phyloP scores from a whole-genome alignment of 768 basidiomycete genomes.

The Mycena sanguinolenta region DNA sequence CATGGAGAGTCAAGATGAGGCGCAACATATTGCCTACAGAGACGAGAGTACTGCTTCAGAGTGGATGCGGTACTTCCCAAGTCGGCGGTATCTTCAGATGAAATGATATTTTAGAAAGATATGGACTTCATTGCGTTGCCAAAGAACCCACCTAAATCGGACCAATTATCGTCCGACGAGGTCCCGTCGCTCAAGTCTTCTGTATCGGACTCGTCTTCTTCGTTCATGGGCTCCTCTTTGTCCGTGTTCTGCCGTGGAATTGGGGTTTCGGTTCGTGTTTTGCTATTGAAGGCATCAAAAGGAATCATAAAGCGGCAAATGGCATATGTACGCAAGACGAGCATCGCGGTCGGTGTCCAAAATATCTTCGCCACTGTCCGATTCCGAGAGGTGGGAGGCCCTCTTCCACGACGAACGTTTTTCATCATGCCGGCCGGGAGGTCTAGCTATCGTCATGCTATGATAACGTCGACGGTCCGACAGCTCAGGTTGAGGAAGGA shows the following conservation, averaged over 20 bases:
- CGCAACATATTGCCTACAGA: conserved; percentile 63
- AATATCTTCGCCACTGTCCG: conserved; percentile 72
- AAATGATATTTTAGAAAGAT: not conserved
- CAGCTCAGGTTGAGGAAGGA: conserved; percentile 56
- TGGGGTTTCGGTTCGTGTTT: conserved; percentile 64
- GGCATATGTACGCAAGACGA: conserved; percentile 70
- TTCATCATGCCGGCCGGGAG: not conserved
- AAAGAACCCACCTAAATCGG: conserved; percentile 57
- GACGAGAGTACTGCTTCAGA: conserved; percentile 61
- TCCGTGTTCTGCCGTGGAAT: conserved; percentile 58
- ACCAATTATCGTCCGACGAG: conserved; percentile 64
- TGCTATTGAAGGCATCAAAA: conserved; percentile 48
- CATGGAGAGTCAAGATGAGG: conserved; percentile 49
- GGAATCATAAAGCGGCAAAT: conserved; percentile 1
- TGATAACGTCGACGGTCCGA: conserved; percentile 36
- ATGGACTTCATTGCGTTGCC: not conserved
- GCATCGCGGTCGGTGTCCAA: conserved; percentile 80
- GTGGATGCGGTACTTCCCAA: conserved; percentile 38
- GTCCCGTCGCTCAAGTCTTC: conserved; percentile 73
- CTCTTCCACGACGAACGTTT: conserved; percentile 34
- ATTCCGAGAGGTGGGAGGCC: conserved; percentile 64
- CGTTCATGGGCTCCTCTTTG: conserved; percentile 67
- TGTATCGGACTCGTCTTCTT: conserved; percentile 85
- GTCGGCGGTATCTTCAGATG: conserved; percentile 3
- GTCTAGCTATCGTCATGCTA: conserved; percentile 35